Conservation (phyloP, 768 basidiomycete genomes). For the Lactarius deliciosus region DNA sequence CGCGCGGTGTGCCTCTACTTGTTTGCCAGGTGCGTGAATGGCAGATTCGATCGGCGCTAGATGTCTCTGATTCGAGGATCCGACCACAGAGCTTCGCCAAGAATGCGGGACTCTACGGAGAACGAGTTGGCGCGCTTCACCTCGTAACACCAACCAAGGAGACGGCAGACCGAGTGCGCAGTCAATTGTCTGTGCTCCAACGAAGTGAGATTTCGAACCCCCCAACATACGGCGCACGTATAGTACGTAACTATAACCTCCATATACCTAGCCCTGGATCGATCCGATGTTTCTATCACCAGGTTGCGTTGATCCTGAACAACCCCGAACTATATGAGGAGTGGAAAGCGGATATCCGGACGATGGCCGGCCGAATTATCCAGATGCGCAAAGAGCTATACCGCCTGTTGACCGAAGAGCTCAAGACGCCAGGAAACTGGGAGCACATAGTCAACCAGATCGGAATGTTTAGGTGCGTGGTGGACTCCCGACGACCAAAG, state of each 20-base stretch:
- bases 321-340: slow-evolving; percentile 70
- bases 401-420: slow-evolving; percentile 67
- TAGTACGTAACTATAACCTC: slow-evolving; percentile 50
- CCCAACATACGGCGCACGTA: slow-evolving; percentile 84
- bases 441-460: slow-evolving; percentile 95
- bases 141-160: slow-evolving; percentile 65
- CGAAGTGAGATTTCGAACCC: slow-evolving; percentile 96
- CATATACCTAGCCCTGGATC: not conserved
- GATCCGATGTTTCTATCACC: slow-evolving; percentile 11
- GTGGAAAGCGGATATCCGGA: slow-evolving; percentile 88
- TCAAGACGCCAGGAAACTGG: slow-evolving; percentile 92
- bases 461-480: slow-evolving; percentile 90
- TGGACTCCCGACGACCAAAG: not conserved
- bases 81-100: slow-evolving; percentile 85
- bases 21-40: slow-evolving; percentile 74
- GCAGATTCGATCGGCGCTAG: not conserved
- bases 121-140: slow-evolving; percentile 93
- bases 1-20: slow-evolving; percentile 69
- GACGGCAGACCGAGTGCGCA: slow-evolving; percentile 70
- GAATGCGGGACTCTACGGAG: slow-evolving; percentile 93
- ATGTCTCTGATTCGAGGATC: not conserved
- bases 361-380: slow-evolving; percentile 93
- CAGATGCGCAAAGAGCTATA: slow-evolving; percentile 82
- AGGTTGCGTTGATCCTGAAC: slow-evolving; percentile 84
- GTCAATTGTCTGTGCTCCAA: slow-evolving; percentile 88